phyloP scores from a whole-genome alignment of 768 basidiomycete genomes.

The Termitomyces bulborhizus region DNA sequence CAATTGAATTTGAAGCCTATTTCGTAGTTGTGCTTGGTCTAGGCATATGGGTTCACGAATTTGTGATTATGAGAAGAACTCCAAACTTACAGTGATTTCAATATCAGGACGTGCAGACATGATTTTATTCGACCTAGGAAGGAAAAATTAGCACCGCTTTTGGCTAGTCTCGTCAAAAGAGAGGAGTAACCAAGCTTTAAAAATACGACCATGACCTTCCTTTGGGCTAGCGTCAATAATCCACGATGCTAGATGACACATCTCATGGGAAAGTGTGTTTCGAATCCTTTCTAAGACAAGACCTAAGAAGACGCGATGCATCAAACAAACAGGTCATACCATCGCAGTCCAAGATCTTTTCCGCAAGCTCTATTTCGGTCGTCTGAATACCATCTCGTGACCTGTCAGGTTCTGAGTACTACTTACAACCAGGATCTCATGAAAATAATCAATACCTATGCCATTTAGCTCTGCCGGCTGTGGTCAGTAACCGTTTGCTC shows the following conservation, averaged over 20 bases:
- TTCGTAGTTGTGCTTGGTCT: constrained; percentile 74
- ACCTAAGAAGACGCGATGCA: neutral
- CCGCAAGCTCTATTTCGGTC: constrained; percentile 71
- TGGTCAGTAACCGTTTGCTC: constrained; percentile 60
- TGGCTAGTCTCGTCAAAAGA: neutral
- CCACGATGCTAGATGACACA: constrained; percentile 91
- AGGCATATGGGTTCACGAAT: neutral
- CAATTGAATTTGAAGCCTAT: constrained; percentile 69
- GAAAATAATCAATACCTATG: constrained; percentile 34
- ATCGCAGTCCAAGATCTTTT: constrained; percentile 73
- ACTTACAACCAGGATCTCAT: neutral
- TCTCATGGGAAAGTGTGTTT: constrained; percentile 83
- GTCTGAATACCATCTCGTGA: constrained; percentile 52
- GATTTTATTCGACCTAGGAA: constrained; percentile 61
- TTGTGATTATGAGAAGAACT: neutral
- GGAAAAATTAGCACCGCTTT: neutral
- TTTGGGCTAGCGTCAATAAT: constrained; percentile 64
- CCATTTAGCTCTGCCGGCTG: constrained; percentile 67
- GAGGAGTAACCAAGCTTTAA: constrained; percentile 56
- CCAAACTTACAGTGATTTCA: constrained; percentile 50
- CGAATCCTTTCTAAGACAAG: constrained; percentile 59
- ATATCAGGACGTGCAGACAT: constrained; percentile 66
- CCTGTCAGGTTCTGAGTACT: constrained; percentile 22
- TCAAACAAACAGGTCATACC: constrained; percentile 35
- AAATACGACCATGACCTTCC: constrained; percentile 68